Base-by-base conservation (phyloP, 805 yeast genomes). In the Nakazawaea molendinolei region DNA sequence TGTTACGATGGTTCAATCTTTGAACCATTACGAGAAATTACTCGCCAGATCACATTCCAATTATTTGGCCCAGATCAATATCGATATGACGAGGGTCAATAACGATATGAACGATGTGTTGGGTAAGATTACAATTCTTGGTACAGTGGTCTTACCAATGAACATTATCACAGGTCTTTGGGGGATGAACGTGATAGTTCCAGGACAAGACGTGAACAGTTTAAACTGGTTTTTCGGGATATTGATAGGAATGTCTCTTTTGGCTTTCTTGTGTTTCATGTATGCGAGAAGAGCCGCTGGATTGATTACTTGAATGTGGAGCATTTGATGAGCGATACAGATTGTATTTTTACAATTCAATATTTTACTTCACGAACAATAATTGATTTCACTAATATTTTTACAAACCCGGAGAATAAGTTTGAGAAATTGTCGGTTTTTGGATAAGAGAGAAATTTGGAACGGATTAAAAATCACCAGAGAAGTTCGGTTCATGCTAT, bases 161-260 rank as follows among this genome's bases (percentile, higher is more conserved):
- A 92, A 92, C 53, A 86, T 92, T 38, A 81, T 92, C 16, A 92
- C 98, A 0, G 98, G 98, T 15, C 62, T 92, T 31, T 92, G 97
- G 97, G 98, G 98, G 39, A 92, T 92, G 98, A 92, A 92, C 61
- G 95, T 92, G 46, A 50, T 86, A 8, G 98, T 92, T 23, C 98
- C 98, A 0, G 98, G 98, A 0, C 97, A 90, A 55, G 72, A 67
- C 19, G 58, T 61, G 6, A 72, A 69, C n/a, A 69, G 76, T 5
- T 56, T 83, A 43, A 47, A 55, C 2, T 83, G 92, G 92, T 83
- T 84, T 52, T 74, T 71, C 51, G 55, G 69, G 17, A 74, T 75
- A 20, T 50, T 67, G 6, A 40, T 51, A 0, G 60, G 67, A 13
- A 71, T 75, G 79, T 39, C 65, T 9, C 16, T 60, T 1, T 60